Percentiles rank a stretch among this genome's conserved stretches.
Evolutionary conservation across 176 grass and related monocot genomes (phyloP).

Genomic region (Lolium rigidum): DNA sequence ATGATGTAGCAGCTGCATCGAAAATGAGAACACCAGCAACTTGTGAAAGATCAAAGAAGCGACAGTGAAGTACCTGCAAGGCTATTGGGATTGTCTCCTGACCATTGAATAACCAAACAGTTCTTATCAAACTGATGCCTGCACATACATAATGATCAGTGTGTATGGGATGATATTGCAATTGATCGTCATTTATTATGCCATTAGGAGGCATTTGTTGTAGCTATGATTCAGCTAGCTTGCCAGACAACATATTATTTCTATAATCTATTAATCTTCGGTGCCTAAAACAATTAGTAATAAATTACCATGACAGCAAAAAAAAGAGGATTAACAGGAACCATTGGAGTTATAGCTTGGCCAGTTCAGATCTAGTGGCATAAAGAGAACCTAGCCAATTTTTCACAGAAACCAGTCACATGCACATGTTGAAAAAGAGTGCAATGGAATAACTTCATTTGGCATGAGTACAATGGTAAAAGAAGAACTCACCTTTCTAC

Average conservation of each 20-base stretch:
- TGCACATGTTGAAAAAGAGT: neutral
- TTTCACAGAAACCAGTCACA: neutral
- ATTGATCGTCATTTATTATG: neutral
- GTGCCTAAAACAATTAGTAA: conserved; percentile 1
- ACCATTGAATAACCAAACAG: conserved; percentile 91
- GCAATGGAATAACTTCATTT: neutral
- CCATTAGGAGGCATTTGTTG: neutral
- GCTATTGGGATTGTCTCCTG: conserved; percentile 97
- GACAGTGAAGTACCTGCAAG: conserved; percentile 73
- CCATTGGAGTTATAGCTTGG: neutral
- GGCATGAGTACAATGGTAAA: neutral
- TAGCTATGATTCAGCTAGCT: neutral
- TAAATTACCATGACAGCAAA: neutral
- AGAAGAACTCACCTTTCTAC: conserved; percentile 64
- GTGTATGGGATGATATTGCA: neutral
- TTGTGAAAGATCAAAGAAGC: conserved; percentile 25
- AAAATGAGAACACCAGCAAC: conserved; percentile 35
- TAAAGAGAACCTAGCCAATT: neutral
- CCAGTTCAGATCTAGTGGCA: neutral
- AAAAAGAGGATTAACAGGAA: neutral
- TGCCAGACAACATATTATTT: neutral
- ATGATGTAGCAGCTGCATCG: neutral
- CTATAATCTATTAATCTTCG: neutral
- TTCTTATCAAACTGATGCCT: conserved; percentile 84
- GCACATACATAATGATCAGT: conserved; percentile 38